Percentiles rank a stretch among this genome's conserved stretches.
Conservation (phyloP, 2,329 filamentous ascomycete genomes). For the Neofusicoccum umdonicola region DNA sequence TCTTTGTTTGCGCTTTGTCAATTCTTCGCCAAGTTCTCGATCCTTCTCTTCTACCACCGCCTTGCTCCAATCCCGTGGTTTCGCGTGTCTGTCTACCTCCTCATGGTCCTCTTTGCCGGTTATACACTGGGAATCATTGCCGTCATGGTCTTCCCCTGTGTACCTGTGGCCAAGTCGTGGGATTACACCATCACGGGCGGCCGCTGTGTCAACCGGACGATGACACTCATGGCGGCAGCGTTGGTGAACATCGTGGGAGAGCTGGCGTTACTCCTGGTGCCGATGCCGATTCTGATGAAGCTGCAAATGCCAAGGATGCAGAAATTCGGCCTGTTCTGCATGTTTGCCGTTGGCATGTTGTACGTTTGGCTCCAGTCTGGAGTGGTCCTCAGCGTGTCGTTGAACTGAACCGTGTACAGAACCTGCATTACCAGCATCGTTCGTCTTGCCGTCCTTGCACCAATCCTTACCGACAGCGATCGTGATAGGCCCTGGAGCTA, state of each 20-base stretch:
- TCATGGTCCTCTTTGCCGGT: slow-evolving; percentile 21
- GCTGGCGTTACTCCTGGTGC: slow-evolving; percentile 24
- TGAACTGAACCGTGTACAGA: slow-evolving; percentile 19
- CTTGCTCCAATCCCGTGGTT: slow-evolving; percentile 22
- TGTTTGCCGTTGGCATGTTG: slow-evolving; percentile 24
- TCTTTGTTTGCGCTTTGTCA: slow-evolving; percentile 19
- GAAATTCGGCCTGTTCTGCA: slow-evolving; percentile 23
- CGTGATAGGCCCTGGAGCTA: not conserved
- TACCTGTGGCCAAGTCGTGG: slow-evolving; percentile 25
- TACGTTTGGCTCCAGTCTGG: not conserved
- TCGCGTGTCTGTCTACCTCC: not conserved
- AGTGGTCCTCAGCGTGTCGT: not conserved
- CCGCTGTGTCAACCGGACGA: slow-evolving; percentile 22
- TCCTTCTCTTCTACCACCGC: slow-evolving; percentile 23
- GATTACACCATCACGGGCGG: slow-evolving; percentile 20
- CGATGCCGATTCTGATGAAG: slow-evolving; percentile 25
- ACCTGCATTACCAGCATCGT: slow-evolving; percentile 33
- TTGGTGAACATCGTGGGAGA: slow-evolving; percentile 27
- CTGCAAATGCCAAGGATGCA: slow-evolving; percentile 26
- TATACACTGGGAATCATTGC: slow-evolving; percentile 24
- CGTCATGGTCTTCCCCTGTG: slow-evolving; percentile 24
- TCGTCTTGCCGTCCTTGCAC: slow-evolving; percentile 23
- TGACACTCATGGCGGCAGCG: slow-evolving; percentile 25
- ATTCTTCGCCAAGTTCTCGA: slow-evolving; percentile 22
- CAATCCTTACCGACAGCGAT: not conserved